phyloP scores from a whole-genome alignment of 2,329 filamentous ascomycete species.

The Emergomyces orientalis region DNA sequence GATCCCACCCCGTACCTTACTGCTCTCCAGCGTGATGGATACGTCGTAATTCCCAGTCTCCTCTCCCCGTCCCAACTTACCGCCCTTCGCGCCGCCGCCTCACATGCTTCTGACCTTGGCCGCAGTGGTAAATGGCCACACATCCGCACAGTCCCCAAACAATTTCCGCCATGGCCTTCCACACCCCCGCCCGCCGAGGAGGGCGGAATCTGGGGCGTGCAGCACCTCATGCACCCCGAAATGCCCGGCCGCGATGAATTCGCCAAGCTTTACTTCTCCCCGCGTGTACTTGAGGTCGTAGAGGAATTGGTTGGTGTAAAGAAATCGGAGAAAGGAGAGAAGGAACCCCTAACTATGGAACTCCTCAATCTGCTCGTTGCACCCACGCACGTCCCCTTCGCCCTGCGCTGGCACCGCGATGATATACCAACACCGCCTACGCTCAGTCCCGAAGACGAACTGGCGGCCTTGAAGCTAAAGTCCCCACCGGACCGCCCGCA shows the following conservation, averaged over 20 bases:
- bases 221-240: slow-evolving; percentile 69
- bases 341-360: slow-evolving; percentile 70
- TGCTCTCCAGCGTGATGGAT: slow-evolving; percentile 61
- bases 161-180: slow-evolving; percentile 79
- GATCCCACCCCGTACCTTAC: slow-evolving; percentile 36
- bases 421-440: slow-evolving; percentile 55
- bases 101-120: slow-evolving; percentile 50
- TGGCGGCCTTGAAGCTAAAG: slow-evolving; percentile 46
- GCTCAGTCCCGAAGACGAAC: slow-evolving; percentile 58
- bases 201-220: slow-evolving; percentile 77
- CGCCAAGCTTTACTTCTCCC: slow-evolving; percentile 61
- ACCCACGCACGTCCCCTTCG: slow-evolving; percentile 58
- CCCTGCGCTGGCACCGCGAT: slow-evolving; percentile 76
- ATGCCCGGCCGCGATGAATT: slow-evolving; percentile 56
- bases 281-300: slow-evolving; percentile 53
- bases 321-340: slow-evolving; percentile 24
- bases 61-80: slow-evolving; percentile 49
- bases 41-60: slow-evolving; percentile 60
- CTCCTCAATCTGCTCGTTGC: slow-evolving; percentile 77
- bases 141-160: slow-evolving; percentile 76
- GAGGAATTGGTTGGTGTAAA: slow-evolving; percentile 51
- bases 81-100: slow-evolving; percentile 51
- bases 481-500: slow-evolving; percentile 42
- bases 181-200: slow-evolving; percentile 39
- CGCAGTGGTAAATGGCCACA: slow-evolving; percentile 68